Percentiles rank a stretch among this genome's conserved stretches.
These are phyloP conservation scores for Paraconiothyrium sp. DNA, from an alignment of 2,329 filamentous ascomycete genomes.

Conservation along the genomic window DNA sequence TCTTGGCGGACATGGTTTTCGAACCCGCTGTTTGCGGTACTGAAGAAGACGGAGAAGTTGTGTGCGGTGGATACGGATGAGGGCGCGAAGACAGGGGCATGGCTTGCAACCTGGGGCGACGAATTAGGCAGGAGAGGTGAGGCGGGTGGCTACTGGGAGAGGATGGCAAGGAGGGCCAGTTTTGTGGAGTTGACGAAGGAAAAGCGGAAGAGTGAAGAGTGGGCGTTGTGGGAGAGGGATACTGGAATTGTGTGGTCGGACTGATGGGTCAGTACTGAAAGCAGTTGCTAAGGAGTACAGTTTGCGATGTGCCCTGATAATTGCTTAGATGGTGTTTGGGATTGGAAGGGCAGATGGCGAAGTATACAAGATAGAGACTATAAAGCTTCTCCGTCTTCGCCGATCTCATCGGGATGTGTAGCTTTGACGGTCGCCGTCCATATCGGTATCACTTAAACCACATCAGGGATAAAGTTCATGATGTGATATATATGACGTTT, in stretches of 20 bases:
- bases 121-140: not conserved
- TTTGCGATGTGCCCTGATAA: too few species aligned
- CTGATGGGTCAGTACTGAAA: not conserved
- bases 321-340: too few species aligned
- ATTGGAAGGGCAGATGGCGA: too few species aligned
- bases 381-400: too few species aligned
- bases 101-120: not conserved
- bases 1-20: not conserved
- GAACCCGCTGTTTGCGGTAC: not conserved
- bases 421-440: too few species aligned
- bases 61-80: slow-evolving; percentile 1
- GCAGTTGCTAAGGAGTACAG: too few species aligned
- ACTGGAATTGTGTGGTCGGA: not conserved
- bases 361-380: too few species aligned
- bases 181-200: not conserved
- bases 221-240: not conserved
- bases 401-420: too few species aligned
- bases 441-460: too few species aligned
- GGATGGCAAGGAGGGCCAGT: not conserved
- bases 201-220: not conserved
- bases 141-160: not conserved
- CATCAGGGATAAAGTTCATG: too few species aligned
- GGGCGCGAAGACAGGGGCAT: not conserved
- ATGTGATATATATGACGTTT: too few species aligned
- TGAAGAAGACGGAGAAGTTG: not conserved